phyloP scores from a whole-genome alignment of 495 filamentous ascomycete genomes.

The Penicillium coffeae region DNA sequence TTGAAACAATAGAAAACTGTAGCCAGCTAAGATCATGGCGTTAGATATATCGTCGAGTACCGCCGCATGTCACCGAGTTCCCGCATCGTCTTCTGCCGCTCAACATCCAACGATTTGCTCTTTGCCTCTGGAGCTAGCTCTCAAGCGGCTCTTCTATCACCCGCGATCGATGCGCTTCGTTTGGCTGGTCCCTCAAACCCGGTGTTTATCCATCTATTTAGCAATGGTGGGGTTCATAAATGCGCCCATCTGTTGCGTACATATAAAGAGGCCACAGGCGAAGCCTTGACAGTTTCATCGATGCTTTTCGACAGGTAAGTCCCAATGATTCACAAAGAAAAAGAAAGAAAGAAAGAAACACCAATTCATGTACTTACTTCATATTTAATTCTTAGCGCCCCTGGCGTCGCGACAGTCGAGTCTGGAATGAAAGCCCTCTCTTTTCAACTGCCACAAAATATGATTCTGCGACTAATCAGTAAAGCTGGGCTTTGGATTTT shows the following conservation, averaged over 20 bases:
- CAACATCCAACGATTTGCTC: slow-evolving; percentile 35
- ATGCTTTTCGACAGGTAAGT: slow-evolving; percentile 33
- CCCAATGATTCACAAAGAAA: too few species aligned
- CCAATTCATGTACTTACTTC: too few species aligned
- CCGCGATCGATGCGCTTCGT: slow-evolving; percentile 36
- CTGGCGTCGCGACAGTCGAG: slow-evolving; percentile 29
- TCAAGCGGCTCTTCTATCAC: slow-evolving; percentile 28
- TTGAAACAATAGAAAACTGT: too few species aligned
- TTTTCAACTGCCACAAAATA: slow-evolving; percentile 30
- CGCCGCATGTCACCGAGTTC: slow-evolving; percentile 30
- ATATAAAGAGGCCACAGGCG: slow-evolving; percentile 30
- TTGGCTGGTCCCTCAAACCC: slow-evolving; percentile 18
- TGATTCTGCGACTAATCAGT: slow-evolving; percentile 29
- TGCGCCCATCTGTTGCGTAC: slow-evolving; percentile 29
- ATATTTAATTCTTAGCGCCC: too few species aligned
- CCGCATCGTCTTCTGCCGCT: slow-evolving; percentile 40
- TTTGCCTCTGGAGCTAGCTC: slow-evolving; percentile 21
- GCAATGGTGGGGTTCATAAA: slow-evolving; percentile 38
- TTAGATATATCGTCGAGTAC: slow-evolving; percentile 39
- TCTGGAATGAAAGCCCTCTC: slow-evolving; percentile 33
- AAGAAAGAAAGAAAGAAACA: too few species aligned
- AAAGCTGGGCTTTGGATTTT: slow-evolving; percentile 23
- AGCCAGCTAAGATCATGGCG: slow-evolving; percentile 30
- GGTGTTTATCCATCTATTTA: slow-evolving; percentile 42
- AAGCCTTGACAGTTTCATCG: slow-evolving; percentile 28